phyloP scores from a whole-genome alignment of 495 filamentous ascomycete species.

The Podospora pseudocomata region DNA sequence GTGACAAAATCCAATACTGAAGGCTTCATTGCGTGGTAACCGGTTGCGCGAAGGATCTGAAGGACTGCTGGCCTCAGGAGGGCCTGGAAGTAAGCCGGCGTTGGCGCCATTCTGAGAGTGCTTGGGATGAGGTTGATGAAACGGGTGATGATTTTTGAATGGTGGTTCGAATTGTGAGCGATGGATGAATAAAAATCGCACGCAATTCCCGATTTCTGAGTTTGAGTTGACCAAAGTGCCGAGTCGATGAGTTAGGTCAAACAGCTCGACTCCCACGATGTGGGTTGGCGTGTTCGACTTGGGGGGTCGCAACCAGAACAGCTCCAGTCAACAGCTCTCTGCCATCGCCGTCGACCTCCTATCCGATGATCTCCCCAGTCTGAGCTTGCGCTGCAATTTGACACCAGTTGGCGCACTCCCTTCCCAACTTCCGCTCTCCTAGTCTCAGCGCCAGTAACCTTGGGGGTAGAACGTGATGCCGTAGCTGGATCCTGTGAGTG shows the following conservation, averaged over 20 bases:
- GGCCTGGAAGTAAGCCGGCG: constrained; percentile 60
- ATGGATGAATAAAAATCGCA: not conserved
- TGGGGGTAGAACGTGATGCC: not conserved
- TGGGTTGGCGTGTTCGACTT: not conserved
- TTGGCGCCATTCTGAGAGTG: constrained; percentile 35
- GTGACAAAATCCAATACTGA: constrained; percentile 75
- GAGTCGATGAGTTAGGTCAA: not conserved
- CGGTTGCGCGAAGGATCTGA: constrained; percentile 80
- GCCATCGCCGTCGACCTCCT: not conserved
- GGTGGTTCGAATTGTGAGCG: not conserved
- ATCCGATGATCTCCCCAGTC: not conserved
- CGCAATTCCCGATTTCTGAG: not conserved
- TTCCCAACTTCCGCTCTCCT: not conserved
- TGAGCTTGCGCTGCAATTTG: not conserved
- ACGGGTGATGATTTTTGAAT: too few relatives aligned
- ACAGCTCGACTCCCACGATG: not conserved
- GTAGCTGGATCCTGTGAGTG: not conserved
- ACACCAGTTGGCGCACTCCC: not conserved
- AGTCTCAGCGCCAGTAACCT: not conserved
- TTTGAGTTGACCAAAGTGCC: not conserved
- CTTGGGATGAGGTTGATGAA: not conserved
- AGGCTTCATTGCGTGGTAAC: constrained; percentile 71
- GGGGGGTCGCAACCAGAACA: not conserved
- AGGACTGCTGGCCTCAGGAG: constrained; percentile 78
- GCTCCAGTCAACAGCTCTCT: not conserved